Evolutionary conservation across 768 basidiomycete species (phyloP), one percentile per base, ranked within the genome.

Genomic region (Rhizopogon vinicolor): DNA sequence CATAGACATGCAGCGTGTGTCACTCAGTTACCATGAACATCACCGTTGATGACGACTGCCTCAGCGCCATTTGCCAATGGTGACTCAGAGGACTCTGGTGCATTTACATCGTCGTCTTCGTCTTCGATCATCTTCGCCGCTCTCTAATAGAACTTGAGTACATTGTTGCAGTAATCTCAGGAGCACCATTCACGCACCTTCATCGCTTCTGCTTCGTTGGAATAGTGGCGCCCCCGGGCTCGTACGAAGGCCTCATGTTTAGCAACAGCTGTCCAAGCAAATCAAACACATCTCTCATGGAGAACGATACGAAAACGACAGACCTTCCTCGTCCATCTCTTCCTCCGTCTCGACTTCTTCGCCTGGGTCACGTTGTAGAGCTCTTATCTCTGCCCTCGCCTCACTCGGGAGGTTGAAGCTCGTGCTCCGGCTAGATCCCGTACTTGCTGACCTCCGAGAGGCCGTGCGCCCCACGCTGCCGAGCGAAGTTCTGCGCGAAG

Each of bases 201-300:
- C 92, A 94, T 93, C 16, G 91, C 92, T 66, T 93, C 89, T 1
- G 89, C 92, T 66, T 94, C 92, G 50, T 93, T 93, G 5, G 91
- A 92, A 62, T 93, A 93, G 64, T 93, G 92, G 53, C 89, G 78
- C 52, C 87, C 89, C 22, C 91, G 80, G 22, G 90, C 91, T 60
- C 82, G 81, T 33, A 92, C 77, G 63, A 93, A 93, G 22, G 77
- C 91, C 13, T 85, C 89, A 62, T 90, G 91, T 72, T 91, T 92
- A 39, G 81, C 86, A 45, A 85, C 85, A 56, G 91, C 91, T 93
- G 59, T 41, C 14, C 55, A 14, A 25, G 8, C 25, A n/a, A 19
- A 12, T 22, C 10, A n/a, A 40, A 52, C 58, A 13, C 51, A 49
- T 49, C 33, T 33, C 19, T 49, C 46, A 9, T 49, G 49, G 42